These are phyloP conservation scores for Boletellus ananas DNA, from an alignment of 768 basidiomycete species.

Conservation along the genomic window DNA sequence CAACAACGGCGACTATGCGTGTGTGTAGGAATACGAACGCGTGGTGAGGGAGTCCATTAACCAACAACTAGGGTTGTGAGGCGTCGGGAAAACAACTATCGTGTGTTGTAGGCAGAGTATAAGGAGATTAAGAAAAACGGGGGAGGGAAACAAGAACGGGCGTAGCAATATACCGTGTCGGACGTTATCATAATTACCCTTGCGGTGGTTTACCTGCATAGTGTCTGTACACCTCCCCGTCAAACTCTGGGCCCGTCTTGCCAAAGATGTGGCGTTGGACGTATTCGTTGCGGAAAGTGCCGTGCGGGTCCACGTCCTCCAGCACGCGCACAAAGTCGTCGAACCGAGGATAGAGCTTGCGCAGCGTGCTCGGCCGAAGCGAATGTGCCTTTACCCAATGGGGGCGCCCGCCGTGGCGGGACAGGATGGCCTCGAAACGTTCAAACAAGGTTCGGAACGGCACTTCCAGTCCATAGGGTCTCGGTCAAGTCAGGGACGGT, in stretches of 20 bases:
- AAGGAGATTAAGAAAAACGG: constrained; percentile 1
- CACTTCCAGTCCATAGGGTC: constrained; percentile 81
- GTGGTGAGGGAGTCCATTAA: constrained; percentile 78
- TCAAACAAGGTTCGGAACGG: constrained; percentile 78
- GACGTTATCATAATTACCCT: neutral
- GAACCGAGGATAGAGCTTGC: constrained; percentile 74
- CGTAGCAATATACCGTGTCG: no score
- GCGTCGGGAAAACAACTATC: constrained; percentile 14
- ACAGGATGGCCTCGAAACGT: constrained; percentile 69
- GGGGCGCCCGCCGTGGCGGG: constrained; percentile 71
- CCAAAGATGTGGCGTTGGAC: constrained; percentile 85
- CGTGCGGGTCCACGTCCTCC: constrained; percentile 64
- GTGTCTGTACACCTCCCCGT: constrained; percentile 46
- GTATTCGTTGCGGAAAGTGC: constrained; percentile 85
- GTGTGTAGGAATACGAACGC: constrained; percentile 76
- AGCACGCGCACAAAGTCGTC: constrained; percentile 70
- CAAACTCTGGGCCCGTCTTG: constrained; percentile 37
- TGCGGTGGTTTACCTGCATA: constrained; percentile 4
- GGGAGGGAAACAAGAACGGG: no score
- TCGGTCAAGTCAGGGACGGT: constrained; percentile 28
- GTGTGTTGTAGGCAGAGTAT: neutral
- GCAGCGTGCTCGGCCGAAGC: constrained; percentile 60
- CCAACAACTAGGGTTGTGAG: constrained; percentile 76
- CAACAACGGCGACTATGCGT: neutral
- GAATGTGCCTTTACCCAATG: constrained; percentile 96